A percentile compares a stretch with the other conserved stretches of the same genome.
phyloP scores from a whole-genome alignment of 1,139 yeast genomes.

The Saccharomyces hybrid region DNA sequence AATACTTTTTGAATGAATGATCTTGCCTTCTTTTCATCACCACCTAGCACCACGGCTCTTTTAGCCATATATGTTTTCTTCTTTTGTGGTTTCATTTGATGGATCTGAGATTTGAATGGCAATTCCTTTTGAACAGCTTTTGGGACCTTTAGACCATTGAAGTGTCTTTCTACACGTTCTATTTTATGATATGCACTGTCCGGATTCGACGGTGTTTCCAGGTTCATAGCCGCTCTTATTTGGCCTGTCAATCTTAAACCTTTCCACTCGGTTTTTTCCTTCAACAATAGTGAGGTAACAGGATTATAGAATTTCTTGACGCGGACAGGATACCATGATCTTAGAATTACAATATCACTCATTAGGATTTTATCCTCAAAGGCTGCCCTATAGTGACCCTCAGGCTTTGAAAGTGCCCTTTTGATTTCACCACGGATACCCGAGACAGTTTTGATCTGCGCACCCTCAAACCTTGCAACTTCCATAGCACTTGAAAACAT shows the following conservation, averaged over 20 bases:
- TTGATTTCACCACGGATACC: constrained; percentile 98
- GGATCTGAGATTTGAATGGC: constrained; percentile 89
- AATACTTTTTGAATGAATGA: constrained; percentile 80
- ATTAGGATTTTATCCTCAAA: constrained; percentile 91
- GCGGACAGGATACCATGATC: constrained; percentile 95
- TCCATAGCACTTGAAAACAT: constrained; percentile 91
- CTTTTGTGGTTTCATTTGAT: constrained; percentile 80
- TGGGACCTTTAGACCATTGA: constrained; percentile 84
- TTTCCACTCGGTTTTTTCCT: constrained; percentile 78
- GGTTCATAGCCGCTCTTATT: constrained; percentile 67
- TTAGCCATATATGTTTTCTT: constrained; percentile 77
- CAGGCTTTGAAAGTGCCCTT: constrained; percentile 87
- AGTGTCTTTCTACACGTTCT: constrained; percentile 79
- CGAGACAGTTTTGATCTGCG: constrained; percentile 89
- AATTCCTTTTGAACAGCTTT: constrained; percentile 62
- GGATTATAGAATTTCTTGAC: constrained; percentile 92
- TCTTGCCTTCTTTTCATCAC: constrained; percentile 90
- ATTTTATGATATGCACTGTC: constrained; percentile 70
- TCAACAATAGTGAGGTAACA: constrained; percentile 76
- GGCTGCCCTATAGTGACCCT: constrained; percentile 96
- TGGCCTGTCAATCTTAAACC: constrained; percentile 96
- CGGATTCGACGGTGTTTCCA: constrained; percentile 58
- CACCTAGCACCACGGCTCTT: constrained; percentile 88
- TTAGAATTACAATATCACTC: constrained; percentile 79
- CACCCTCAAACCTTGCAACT: constrained; percentile 97